A percentile compares a stretch with the other conserved stretches of the same genome.
Conservation (phyloP, 2,329 filamentous ascomycete genomes). For the Pseudogymnoascus sp. region DNA sequence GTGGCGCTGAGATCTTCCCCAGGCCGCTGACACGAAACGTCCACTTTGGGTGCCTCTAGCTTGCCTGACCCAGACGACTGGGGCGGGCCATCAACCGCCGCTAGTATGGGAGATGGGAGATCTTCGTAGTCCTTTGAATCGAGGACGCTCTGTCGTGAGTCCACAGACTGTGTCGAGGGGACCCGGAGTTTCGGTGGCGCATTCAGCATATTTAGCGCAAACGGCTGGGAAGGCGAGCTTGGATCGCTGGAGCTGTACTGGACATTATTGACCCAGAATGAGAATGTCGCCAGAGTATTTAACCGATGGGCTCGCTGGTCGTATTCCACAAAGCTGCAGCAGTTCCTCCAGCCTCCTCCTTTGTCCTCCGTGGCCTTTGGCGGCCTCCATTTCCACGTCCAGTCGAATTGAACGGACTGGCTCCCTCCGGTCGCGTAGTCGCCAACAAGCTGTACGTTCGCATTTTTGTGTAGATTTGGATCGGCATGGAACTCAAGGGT, state of each 20-base stretch:
- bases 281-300: slow-evolving; percentile 83
- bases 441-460: slow-evolving; percentile 91
- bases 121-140: slow-evolving; percentile 51
- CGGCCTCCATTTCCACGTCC: slow-evolving; percentile 95
- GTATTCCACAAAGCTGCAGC: slow-evolving; percentile 96
- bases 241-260: slow-evolving; percentile 43
- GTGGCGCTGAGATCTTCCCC: slow-evolving; percentile 76
- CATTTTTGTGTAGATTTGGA: slow-evolving; percentile 93
- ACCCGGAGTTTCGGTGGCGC: slow-evolving; percentile 71
- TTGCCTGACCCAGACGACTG: not conserved
- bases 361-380: slow-evolving; percentile 74
- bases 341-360: slow-evolving; percentile 89
- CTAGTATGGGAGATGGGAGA: slow-evolving; percentile 19
- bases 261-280: slow-evolving; percentile 67
- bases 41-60: slow-evolving; percentile 59
- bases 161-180: slow-evolving; percentile 78
- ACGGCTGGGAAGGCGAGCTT: slow-evolving; percentile 49
- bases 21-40: slow-evolving; percentile 77
- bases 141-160: slow-evolving; percentile 68
- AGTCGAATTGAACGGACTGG: slow-evolving; percentile 79
- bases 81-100: slow-evolving; percentile 25
- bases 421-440: slow-evolving; percentile 81
- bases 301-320: slow-evolving; percentile 85
- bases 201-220: slow-evolving; percentile 60
- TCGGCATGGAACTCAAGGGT: slow-evolving; percentile 95